Base-by-base conservation (phyloP, 768 basidiomycete species). In the Cystofilobasidium ferigula region DNA sequence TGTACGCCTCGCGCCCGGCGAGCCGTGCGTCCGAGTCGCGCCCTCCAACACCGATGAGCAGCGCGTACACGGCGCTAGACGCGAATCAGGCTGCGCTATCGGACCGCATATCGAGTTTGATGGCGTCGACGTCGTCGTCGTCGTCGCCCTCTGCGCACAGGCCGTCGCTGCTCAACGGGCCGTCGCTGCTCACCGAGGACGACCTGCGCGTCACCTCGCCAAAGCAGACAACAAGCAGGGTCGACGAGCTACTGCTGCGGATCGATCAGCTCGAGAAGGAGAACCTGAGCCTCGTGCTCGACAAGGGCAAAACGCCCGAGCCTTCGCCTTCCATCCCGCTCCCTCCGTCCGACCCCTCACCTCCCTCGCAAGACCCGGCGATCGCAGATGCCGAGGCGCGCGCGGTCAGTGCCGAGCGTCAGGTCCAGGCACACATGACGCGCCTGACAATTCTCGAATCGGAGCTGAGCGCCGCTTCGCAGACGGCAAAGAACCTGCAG, bases 261-360 rank as follows among this genome's bases (percentile, higher is more conserved):
- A 71, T 89, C 36, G 81, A 84, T 64, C 80, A 82, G 1, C 78
- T 87, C 12, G 86, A 89, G 72, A 82, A 82, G 63, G 88, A 90
- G 73, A 87, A 85, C 66, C 78, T 79, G 58, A 81, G 84, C 26
- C 76, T 90, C 0, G 45, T 65, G 0, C 45, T 65, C 48, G 58
- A 65, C 0, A 38, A 53, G 24, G 38, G 57, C 40, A 57, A 57
- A n/a, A 4, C 45, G 45, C 45, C 45, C 24, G 45, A 47, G 3
- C 45, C 24, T 5, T n/a, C 22, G 45, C 2, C 45, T 3, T 47
- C 45, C 22, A 24, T 12, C 54, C 54, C 35, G 3, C 20, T 56
- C 5, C 54, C 42, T 45, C 42, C 28, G 28, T 14, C 9, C 30
- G 54, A 56, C 7, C n/a, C n/a, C 16, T 60, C 20, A 14, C 26